Percentiles rank a stretch among this genome's conserved stretches.
Conservation (phyloP, 352 stramenopile species). For the Phytophthora palmivora region DNA sequence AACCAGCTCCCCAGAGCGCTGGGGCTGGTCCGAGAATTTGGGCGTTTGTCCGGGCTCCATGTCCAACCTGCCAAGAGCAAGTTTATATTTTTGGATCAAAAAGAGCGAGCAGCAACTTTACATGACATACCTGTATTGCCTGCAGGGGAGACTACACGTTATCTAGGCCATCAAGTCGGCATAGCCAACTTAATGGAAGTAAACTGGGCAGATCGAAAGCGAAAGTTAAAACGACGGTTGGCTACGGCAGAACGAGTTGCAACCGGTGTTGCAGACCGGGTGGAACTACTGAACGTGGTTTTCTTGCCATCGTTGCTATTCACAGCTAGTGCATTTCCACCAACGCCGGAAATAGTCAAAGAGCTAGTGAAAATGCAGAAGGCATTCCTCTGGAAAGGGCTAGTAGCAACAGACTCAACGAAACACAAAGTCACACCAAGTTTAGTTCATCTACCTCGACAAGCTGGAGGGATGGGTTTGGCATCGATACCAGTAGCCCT, state of each 20-base stretch:
- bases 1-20: background rate
- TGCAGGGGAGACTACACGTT: background rate
- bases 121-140: background rate
- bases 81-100: conserved; percentile 4
- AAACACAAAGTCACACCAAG: background rate
- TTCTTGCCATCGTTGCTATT: conserved; percentile 3
- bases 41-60: background rate
- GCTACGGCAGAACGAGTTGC: background rate
- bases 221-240: background rate
- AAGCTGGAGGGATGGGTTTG: background rate
- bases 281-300: conserved; percentile 1
- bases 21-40: background rate
- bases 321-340: conserved; percentile 3
- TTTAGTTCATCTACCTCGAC: background rate
- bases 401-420: background rate
- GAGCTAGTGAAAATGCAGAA: conserved; percentile 7
- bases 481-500: conserved; percentile 1
- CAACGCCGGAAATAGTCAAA: background rate
- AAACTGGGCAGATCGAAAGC: background rate
- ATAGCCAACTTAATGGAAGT: background rate
- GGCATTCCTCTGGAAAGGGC: background rate
- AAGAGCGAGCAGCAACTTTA: background rate
- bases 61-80: conserved; percentile 1
- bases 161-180: conserved; percentile 10
- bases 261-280: background rate